Evolutionary conservation across 345 rosid genomes (phyloP).

Genomic region (Reutealis trisperma): DNA sequence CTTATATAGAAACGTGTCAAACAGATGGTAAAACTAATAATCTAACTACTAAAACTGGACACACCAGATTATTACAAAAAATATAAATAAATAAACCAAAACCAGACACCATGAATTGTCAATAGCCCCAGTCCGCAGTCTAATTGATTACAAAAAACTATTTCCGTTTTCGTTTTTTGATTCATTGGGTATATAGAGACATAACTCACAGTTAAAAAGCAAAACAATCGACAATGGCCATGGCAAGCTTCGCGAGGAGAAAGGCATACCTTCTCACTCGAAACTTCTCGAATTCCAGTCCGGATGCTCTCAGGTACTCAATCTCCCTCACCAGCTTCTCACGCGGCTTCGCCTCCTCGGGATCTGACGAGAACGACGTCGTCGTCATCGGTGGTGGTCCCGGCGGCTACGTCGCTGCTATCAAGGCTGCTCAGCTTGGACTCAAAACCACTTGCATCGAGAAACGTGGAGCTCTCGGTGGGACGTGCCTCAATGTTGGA

Average conservation of each 20-base stretch:
- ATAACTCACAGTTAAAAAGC: background rate
- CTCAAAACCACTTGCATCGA: constrained; percentile 98
- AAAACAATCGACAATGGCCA: constrained; percentile 54
- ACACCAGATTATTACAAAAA: constrained; percentile 9
- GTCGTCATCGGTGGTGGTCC: constrained; percentile 98
- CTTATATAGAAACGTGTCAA: background rate
- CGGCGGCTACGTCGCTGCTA: constrained; percentile 99
- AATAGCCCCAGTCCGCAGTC: constrained; percentile 11
- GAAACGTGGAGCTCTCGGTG: constrained; percentile 96
- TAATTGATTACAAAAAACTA: too few species aligned
- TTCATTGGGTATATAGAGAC: background rate
- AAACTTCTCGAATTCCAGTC: constrained; percentile 48
- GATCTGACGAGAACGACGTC: constrained; percentile 95
- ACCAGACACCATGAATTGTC: background rate
- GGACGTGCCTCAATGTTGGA: constrained; percentile 99
- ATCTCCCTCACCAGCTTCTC: constrained; percentile 49
- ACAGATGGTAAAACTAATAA: too few species aligned
- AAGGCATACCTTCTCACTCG: constrained; percentile 61
- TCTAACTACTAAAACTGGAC: background rate
- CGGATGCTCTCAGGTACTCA: constrained; percentile 57
- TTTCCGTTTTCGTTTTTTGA: background rate
- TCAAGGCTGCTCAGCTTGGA: constrained; percentile 96
- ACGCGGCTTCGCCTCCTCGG: constrained; percentile 73
- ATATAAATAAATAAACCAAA: background rate
- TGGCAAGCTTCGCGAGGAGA: constrained; percentile 83